Evolutionary conservation across 805 yeast genomes (phyloP), one percentile per base, ranked within the genome.

Genomic region (Candida loeiensis): DNA sequence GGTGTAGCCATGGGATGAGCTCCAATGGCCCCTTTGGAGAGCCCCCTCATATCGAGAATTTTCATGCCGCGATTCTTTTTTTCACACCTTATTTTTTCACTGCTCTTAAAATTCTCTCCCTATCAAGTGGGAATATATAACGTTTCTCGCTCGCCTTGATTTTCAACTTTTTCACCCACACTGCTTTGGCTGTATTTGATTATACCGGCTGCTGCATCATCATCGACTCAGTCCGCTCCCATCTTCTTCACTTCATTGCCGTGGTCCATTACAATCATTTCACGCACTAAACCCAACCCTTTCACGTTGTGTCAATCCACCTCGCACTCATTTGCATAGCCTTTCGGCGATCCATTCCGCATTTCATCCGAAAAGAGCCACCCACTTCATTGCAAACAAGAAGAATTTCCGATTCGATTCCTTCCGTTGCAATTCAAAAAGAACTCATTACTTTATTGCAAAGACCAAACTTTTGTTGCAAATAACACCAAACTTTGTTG

Each of bases 141-240:
- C 19, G 31, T 28, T 28, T 28, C 31, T 28, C 6, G 31, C 12
- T 28, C 31, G 31, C 31, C 31, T 28, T 28, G 11, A 14, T 14
- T 28, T 15, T 14, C 31, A 25, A 25, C 28, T 25, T 28, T 28
- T 28, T 28, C 31, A 28, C 18, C 31, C 31, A 28, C 31, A 28
- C 31, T 28, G 31, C 31, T 28, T 28, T 28, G 31, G 31, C 31
- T 28, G 31, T 28, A 28, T 28, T 28, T 28, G 19, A 28, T 28
- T 28, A 28, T 28, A 28, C 31, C 31, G 17, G 31, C 19, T 18
- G 31, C 12, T 28, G 31, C 31, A 28, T 14, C 31, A 15, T 15
- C 31, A 14, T 15, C 19, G 18, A 28, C 18, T 25, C 28, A 25
- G 28, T 25, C 24, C 24, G 9, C 9, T n/a, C 6, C 14, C 28